phyloP scores from a whole-genome alignment of 352 stramenopile genomes.

The Phytophthora quininea region DNA sequence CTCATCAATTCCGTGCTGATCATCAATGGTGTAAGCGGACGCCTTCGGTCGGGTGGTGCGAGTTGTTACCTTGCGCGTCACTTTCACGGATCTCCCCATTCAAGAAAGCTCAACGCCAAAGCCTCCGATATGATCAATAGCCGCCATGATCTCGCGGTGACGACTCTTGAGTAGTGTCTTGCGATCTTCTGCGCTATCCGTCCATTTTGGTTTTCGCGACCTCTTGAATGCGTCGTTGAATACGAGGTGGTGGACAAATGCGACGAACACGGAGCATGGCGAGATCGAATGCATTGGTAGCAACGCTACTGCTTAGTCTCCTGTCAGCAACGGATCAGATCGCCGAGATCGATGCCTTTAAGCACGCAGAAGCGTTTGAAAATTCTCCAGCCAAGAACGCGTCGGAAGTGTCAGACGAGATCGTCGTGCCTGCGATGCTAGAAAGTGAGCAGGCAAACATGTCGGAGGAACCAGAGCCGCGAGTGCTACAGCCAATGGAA shows the following conservation, averaged over 20 bases:
- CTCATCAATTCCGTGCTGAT: constrained; percentile 28
- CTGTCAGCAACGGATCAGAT: constrained; percentile 2
- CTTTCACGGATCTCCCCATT: constrained; percentile 16
- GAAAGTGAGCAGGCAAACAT: constrained; percentile 11
- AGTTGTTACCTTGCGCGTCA: constrained; percentile 12
- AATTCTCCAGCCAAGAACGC: constrained; percentile 12
- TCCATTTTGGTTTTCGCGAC: constrained; percentile 11
- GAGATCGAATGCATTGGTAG: not conserved
- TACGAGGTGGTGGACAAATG: constrained; percentile 23
- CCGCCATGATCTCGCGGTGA: too few species aligned
- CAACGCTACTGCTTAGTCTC: constrained; percentile 11
- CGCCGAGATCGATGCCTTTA: not conserved
- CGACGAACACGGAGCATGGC: constrained; percentile 7
- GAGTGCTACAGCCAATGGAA: constrained; percentile 13
- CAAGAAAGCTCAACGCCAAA: not conserved
- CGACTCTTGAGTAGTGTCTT: not conserved
- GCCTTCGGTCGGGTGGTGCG: constrained; percentile 18
- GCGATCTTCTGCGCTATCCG: constrained; percentile 23
- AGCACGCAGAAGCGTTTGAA: constrained; percentile 27
- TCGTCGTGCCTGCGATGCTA: constrained; percentile 18
- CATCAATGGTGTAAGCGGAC: constrained; percentile 47
- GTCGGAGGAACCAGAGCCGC: constrained; percentile 2
- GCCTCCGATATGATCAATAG: too few species aligned
- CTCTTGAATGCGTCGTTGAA: not conserved
- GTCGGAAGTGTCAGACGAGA: constrained; percentile 23